Percentiles rank a stretch among this genome's conserved stretches.
Evolutionary conservation across 2,329 filamentous ascomycete species (phyloP).

Genomic region (Exophiala bonariae): DNA sequence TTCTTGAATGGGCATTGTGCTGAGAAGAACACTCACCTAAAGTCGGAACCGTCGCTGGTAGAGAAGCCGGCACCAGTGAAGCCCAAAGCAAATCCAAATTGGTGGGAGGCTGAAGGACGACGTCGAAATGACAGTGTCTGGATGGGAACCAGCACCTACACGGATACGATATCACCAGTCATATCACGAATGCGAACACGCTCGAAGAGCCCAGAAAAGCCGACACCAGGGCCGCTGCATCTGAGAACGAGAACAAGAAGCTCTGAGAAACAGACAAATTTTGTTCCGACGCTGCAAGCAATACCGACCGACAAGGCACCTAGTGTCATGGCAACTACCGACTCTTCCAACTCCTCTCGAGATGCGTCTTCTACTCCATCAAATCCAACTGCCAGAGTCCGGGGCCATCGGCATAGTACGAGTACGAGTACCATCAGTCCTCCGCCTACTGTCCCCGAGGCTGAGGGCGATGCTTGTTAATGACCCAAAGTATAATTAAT

Average conservation of each 20-base stretch:
- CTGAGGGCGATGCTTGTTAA: no score
- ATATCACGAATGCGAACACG: slow-evolving; percentile 11
- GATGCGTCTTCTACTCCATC: neutral
- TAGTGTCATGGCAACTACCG: neutral
- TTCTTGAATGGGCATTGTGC: slow-evolving; percentile 1
- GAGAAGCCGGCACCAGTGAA: neutral
- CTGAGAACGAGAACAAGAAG: slow-evolving; percentile 10
- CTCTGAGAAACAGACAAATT: slow-evolving; percentile 1
- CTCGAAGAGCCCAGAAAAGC: slow-evolving; percentile 18
- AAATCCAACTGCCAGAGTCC: no score
- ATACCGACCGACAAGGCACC: slow-evolving; percentile 3
- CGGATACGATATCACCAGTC: slow-evolving; percentile 9
- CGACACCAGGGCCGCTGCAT: neutral
- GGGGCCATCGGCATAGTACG: no score
- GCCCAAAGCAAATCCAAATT: slow-evolving; percentile 8
- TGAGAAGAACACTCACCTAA: neutral
- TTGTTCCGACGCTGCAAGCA: slow-evolving; percentile 7
- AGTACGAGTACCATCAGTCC: no score
- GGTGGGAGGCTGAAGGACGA: slow-evolving; percentile 28
- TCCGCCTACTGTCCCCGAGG: no score
- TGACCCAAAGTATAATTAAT: no score
- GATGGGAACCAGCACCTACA: slow-evolving; percentile 20
- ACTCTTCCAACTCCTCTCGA: neutral
- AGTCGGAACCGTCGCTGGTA: neutral
- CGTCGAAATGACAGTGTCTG: slow-evolving; percentile 27